Conservation (phyloP, 495 filamentous ascomycete species). For the Penicillium roqueforti region DNA sequence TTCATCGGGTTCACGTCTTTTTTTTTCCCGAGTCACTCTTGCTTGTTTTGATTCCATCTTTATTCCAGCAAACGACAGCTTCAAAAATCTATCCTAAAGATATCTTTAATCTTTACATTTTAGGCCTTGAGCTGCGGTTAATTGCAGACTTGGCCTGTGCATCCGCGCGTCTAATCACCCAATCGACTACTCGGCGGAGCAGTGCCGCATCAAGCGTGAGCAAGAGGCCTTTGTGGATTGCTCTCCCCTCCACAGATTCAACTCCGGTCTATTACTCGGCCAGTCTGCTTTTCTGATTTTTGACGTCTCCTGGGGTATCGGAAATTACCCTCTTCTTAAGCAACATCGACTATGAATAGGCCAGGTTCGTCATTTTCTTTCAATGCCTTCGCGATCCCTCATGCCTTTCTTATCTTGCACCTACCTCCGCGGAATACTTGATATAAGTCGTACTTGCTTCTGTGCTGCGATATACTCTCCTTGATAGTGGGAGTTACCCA, state of each 20-base stretch:
- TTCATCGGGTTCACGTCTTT: neutral
- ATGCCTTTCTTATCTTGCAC: slow-evolving; percentile 5
- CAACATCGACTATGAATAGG: slow-evolving; percentile 35
- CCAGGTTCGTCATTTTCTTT: slow-evolving; percentile 38
- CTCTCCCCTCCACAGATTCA: slow-evolving; percentile 21
- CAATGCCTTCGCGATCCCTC: slow-evolving; percentile 13
- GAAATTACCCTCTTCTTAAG: neutral
- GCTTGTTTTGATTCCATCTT: neutral
- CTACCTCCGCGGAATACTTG: slow-evolving; percentile 7
- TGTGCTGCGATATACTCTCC: neutral
- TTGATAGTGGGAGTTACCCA: neutral
- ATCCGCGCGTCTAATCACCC: slow-evolving; percentile 37
- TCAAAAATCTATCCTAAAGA: neutral
- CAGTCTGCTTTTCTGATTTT: slow-evolving; percentile 9
- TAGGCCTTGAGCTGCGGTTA: neutral
- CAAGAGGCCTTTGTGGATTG: slow-evolving; percentile 28
- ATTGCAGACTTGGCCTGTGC: slow-evolving; percentile 24
- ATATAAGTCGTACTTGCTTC: neutral
- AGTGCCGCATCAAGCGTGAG: slow-evolving; percentile 37
- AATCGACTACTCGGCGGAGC: slow-evolving; percentile 36
- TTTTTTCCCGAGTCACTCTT: neutral
- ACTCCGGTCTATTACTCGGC: slow-evolving; percentile 8
- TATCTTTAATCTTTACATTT: neutral
- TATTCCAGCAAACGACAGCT: neutral
- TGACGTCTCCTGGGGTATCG: slow-evolving; percentile 6